A percentile compares a stretch with the other conserved stretches of the same genome.
These are phyloP conservation scores for Ambrosia trifida DNA, from an alignment of 129 eudicot species.

Conservation along the genomic window DNA sequence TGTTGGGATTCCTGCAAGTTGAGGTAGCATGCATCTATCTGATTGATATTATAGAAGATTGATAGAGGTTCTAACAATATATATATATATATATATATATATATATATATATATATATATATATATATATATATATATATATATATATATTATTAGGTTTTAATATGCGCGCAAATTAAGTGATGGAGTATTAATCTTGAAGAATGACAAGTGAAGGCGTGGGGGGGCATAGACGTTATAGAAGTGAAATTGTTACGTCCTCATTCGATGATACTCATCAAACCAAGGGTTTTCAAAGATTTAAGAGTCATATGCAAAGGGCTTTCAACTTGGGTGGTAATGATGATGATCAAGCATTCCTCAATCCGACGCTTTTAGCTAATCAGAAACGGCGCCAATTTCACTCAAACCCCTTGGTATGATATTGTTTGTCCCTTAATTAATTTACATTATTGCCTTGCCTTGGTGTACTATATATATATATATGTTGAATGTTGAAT, in stretches of 20 bases:
- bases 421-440: too few species aligned
- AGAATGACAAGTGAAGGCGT: constrained; percentile 33
- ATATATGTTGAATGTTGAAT: too few species aligned
- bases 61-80: too few species aligned
- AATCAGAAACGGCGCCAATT: constrained; percentile 84
- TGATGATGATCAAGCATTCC: constrained; percentile 56
- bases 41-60: not conserved
- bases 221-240: constrained; percentile 64
- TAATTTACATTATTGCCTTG: too few species aligned
- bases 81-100: too few species aligned
- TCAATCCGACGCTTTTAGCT: constrained; percentile 85
- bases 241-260: constrained; percentile 56
- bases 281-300: constrained; percentile 52
- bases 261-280: constrained; percentile 32
- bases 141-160: too few species aligned
- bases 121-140: too few species aligned
- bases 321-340: constrained; percentile 77
- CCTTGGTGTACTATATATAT: too few species aligned
- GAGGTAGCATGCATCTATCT: constrained; percentile 16
- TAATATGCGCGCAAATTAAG: too few species aligned
- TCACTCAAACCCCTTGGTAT: constrained; percentile 67
- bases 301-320: constrained; percentile 69
- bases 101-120: too few species aligned
- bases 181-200: constrained; percentile 24
- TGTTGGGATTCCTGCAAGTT: constrained; percentile 24